Conservation (phyloP, 306 rosid species). For the Aeschynomene evenia region DNA sequence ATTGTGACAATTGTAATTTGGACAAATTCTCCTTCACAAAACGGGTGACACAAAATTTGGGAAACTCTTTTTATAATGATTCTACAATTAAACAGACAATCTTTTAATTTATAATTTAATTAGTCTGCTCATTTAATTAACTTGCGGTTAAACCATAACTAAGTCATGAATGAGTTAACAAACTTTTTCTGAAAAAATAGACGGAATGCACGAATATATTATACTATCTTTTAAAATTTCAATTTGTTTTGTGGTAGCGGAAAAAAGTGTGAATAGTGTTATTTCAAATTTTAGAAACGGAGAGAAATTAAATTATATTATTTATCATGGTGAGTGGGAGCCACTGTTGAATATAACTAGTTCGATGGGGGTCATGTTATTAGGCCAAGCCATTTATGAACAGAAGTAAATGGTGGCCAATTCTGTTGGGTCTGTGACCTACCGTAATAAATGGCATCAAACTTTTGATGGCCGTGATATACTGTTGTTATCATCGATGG, state of each 20-base stretch:
- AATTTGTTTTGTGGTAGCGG: slow-evolving; percentile 4
- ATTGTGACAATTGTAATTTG: slow-evolving; percentile 54
- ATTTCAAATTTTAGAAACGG: not conserved
- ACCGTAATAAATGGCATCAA: slow-evolving; percentile 72
- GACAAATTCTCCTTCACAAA: slow-evolving; percentile 37
- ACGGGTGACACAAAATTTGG: not conserved
- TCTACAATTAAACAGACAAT: not conserved
- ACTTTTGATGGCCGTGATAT: slow-evolving; percentile 45
- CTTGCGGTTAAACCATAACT: too few relatives aligned
- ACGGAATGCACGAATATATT: too few relatives aligned
- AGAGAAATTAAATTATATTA: not conserved
- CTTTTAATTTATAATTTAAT: not conserved
- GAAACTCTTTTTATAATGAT: not conserved
- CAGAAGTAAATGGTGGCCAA: slow-evolving; percentile 67
- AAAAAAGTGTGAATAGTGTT: not conserved
- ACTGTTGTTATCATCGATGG: slow-evolving; percentile 14
- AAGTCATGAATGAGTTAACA: not conserved
- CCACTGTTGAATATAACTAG: slow-evolving; percentile 57
- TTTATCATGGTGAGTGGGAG: slow-evolving; percentile 49
- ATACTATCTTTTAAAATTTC: too few relatives aligned
- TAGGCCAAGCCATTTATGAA: slow-evolving; percentile 69
- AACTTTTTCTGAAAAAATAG: too few relatives aligned
- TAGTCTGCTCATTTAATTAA: not conserved
- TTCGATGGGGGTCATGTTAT: slow-evolving; percentile 50
- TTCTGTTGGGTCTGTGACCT: slow-evolving; percentile 77